Evolutionary conservation across 441 rosid genomes (phyloP).

Genomic region (Biscutella auriculata): DNA sequence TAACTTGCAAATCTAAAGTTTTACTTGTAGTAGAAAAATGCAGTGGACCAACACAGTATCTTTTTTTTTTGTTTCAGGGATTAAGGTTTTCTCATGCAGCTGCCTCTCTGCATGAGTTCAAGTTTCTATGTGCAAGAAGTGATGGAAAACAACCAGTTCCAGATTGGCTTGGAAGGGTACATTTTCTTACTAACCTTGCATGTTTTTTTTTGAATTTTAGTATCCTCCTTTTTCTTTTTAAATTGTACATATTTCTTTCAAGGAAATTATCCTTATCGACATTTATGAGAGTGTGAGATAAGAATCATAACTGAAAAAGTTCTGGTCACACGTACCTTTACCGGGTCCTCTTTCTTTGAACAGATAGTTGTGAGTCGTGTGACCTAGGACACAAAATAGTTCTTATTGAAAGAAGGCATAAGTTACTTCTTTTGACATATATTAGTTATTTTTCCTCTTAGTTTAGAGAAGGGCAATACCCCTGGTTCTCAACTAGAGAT

Average conservation of each 20-base stretch:
- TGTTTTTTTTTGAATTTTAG: neutral
- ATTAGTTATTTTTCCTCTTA: constrained; percentile 6
- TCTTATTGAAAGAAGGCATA: neutral
- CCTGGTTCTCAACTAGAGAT: neutral
- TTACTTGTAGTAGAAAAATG: neutral
- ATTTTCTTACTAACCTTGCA: constrained; percentile 1
- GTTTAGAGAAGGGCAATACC: neutral
- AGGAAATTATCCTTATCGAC: neutral
- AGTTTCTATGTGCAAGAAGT: constrained; percentile 43
- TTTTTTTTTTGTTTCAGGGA: constrained; percentile 43
- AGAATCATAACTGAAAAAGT: neutral
- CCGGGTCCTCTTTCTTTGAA: neutral
- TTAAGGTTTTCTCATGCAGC: constrained; percentile 84
- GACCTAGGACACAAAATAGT: neutral
- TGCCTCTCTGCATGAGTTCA: constrained; percentile 80
- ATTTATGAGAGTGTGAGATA: neutral
- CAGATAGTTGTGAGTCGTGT: neutral
- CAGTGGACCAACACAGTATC: constrained; percentile 13
- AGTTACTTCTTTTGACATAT: neutral
- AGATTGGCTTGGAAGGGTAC: constrained; percentile 92
- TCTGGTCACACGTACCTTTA: neutral
- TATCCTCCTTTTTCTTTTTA: neutral
- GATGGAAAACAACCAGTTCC: constrained; percentile 36
- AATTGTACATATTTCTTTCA: neutral
- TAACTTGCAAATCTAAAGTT: constrained; percentile 5